Evolutionary conservation across 495 filamentous ascomycete species (phyloP), one percentile per base, ranked within the genome.

Genomic region (Podospora tetraspora): DNA sequence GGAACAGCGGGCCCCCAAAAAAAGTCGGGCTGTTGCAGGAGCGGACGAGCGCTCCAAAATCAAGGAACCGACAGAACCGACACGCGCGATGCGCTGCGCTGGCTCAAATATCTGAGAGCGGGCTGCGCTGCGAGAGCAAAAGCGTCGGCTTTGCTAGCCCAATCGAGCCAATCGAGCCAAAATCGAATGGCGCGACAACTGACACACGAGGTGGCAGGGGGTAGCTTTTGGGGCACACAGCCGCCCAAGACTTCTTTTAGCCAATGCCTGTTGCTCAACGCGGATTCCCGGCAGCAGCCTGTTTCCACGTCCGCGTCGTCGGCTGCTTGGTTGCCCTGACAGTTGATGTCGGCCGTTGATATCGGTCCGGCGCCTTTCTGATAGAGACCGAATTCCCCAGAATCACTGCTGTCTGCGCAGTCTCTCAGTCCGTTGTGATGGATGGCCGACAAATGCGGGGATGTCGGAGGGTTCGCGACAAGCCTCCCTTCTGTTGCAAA

Each of bases 11-110:
- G 62, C 56, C 65, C 27, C 22, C 23, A 11, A 32, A 66, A 66
- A 37, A 52, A n/a, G 43, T 52, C 43, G 22, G 32, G 11, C 30
- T 66, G 70, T 72, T 64, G 69, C 69, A 71, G 71, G 67, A 62
- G 58, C 43, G 43, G 43, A 52, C 19, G 43, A 52, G 43, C 23
- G 66, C 32, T 56, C 16, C 64, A n/a, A 71, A 73, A 71, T 69
- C 69, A 73, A 68, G 71, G 71, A 63, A 73, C 66, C 37, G 68
- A 25, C 58, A 6, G 34, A 12, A 22, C 19, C 37, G 23, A 65
- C 43, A 27, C 64, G 66, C 37, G 65, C 58, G 61, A 59, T 64
- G 43, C 43, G 43, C 16, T 52, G 43, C 43, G 43, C 43, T 52
- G 43, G 43, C 37, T 52, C 43, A 60, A 60, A 60, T 60, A 29